Conservation (phyloP, 169 alveolate species). For the Cryptosporidium andersoni region DNA sequence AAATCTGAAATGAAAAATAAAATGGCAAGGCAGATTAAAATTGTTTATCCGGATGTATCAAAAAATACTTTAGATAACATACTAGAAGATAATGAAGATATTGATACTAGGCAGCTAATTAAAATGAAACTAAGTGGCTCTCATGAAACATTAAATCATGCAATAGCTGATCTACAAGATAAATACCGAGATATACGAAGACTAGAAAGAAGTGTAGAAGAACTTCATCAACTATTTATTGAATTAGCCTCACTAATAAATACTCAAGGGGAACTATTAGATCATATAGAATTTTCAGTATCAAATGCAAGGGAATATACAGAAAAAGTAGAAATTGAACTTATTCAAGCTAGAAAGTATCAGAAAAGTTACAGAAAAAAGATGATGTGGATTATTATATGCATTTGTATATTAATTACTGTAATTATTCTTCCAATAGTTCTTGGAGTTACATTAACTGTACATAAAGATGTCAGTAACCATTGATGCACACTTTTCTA, state of each 20-base stretch:
- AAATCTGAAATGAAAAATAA: conserved; percentile 57
- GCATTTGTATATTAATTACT: conserved; percentile 48
- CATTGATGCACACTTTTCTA: no score
- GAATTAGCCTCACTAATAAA: conserved; percentile 84
- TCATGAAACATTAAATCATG: conserved; percentile 81
- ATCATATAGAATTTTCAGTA: conserved; percentile 81
- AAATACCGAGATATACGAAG: conserved; percentile 84
- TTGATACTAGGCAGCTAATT: conserved; percentile 70
- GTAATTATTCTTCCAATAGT: conserved; percentile 27
- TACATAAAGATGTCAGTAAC: no score
- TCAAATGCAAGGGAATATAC: conserved; percentile 80
- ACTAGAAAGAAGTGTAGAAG: conserved; percentile 84
- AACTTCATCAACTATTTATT: conserved; percentile 83
- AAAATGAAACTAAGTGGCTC: conserved; percentile 79
- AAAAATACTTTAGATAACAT: conserved; percentile 59
- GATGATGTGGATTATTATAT: conserved; percentile 75
- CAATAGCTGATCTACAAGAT: conserved; percentile 81
- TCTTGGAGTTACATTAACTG: conserved; percentile 16
- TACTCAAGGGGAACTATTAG: conserved; percentile 85
- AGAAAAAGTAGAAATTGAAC: conserved; percentile 78
- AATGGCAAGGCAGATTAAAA: conserved; percentile 71
- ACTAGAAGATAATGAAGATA: conserved; percentile 72
- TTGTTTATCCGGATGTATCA: conserved; percentile 77
- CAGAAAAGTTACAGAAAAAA: conserved; percentile 72
- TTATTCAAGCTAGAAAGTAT: conserved; percentile 73